Conservation (phyloP, 2,329 filamentous ascomycete genomes). For the Ophiosphaerella narmari region DNA sequence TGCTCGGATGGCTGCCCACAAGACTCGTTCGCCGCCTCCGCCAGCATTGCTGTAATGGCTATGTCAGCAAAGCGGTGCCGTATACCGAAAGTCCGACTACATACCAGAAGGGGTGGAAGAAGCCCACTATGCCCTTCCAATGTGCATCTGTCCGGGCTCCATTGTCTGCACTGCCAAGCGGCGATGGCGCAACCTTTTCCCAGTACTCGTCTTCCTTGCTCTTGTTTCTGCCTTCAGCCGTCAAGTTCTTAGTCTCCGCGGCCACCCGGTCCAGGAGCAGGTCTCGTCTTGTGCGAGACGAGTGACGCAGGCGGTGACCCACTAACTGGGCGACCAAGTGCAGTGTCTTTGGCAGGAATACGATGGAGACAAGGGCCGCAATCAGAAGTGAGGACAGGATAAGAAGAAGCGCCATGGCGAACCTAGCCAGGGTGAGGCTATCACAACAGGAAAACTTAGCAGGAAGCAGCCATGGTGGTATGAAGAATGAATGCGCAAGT, state of each 20-base stretch:
- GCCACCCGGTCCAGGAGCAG: slow-evolving; percentile 40
- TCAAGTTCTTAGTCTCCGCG: slow-evolving; percentile 33
- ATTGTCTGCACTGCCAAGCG: slow-evolving; percentile 51
- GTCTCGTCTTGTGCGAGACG: slow-evolving; percentile 39
- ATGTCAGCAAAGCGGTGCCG: slow-evolving; percentile 16
- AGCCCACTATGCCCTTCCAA: slow-evolving; percentile 87
- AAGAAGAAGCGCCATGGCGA: slow-evolving; percentile 31
- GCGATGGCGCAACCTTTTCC: slow-evolving; percentile 68
- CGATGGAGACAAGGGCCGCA: slow-evolving; percentile 20
- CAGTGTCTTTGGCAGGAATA: slow-evolving; percentile 35
- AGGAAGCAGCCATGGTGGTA: slow-evolving; percentile 11
- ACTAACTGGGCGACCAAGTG: slow-evolving; percentile 32
- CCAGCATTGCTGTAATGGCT: slow-evolving; percentile 78
- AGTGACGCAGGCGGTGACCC: slow-evolving; percentile 37
- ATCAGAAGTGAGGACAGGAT: slow-evolving; percentile 36
- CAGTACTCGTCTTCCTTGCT: slow-evolving; percentile 64
- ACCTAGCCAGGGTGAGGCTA: slow-evolving; percentile 13
- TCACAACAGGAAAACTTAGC: slow-evolving; percentile 7
- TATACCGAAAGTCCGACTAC: slow-evolving; percentile 24
- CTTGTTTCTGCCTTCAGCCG: slow-evolving; percentile 20
- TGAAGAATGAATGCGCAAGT: slow-evolving; percentile 21
- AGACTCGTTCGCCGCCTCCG: slow-evolving; percentile 90
- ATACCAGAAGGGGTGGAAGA: slow-evolving; percentile 98
- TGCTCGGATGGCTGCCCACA: slow-evolving; percentile 93
- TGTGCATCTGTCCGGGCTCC: slow-evolving; percentile 57